These are phyloP conservation scores for Aspergillus versicolor DNA, from an alignment of 2,329 filamentous ascomycete species.

Conservation along the genomic window DNA sequence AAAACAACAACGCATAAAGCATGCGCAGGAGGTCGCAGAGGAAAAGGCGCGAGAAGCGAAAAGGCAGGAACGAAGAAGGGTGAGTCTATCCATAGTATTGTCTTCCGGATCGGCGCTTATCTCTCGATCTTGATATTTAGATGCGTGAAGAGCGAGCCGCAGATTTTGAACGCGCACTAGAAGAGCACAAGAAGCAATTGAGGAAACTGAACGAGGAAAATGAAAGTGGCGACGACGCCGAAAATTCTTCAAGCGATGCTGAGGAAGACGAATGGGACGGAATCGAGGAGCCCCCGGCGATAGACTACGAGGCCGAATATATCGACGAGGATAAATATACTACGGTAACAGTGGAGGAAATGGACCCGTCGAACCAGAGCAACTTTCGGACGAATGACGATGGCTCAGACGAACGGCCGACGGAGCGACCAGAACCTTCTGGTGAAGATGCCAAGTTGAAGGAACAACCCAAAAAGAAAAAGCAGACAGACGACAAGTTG, in stretches of 20 bases:
- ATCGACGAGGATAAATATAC: slow-evolving; percentile 95
- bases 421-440: slow-evolving; percentile 28
- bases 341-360: slow-evolving; percentile 88
- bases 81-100: slow-evolving; percentile 40
- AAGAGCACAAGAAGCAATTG: slow-evolving; percentile 70
- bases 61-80: slow-evolving; percentile 72
- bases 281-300: slow-evolving; percentile 52
- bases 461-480: slow-evolving; percentile 48
- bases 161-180: slow-evolving; percentile 79
- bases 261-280: slow-evolving; percentile 64
- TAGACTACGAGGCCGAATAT: slow-evolving; percentile 89
- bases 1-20: slow-evolving; percentile 79
- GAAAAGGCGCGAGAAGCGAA: slow-evolving; percentile 77
- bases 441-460: slow-evolving; percentile 25
- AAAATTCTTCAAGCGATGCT: slow-evolving; percentile 22
- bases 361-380: slow-evolving; percentile 74
- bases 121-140: slow-evolving; percentile 48
- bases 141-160: slow-evolving; percentile 77
- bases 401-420: slow-evolving; percentile 26
- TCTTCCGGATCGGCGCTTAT: neutral
- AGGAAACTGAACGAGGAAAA: slow-evolving; percentile 55
- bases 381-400: slow-evolving; percentile 56
- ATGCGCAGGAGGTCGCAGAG: slow-evolving; percentile 77
- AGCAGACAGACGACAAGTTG: slow-evolving; percentile 47
- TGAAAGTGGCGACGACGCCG: slow-evolving; percentile 24